Conservation (phyloP, 257 asterid genomes). For the Leptodermis oblonga region DNA sequence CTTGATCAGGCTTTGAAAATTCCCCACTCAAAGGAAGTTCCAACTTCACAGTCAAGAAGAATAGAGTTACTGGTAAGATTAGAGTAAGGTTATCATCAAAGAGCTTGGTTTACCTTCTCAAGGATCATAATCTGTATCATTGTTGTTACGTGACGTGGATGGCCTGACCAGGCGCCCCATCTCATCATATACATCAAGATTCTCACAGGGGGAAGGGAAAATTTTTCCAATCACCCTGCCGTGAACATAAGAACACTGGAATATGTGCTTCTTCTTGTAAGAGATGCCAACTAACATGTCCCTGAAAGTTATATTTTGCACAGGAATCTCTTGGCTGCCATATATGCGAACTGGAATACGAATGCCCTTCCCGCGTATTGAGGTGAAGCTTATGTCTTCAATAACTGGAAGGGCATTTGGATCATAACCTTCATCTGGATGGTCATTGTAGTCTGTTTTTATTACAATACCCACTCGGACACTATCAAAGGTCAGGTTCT, state of each 20-base stretch:
- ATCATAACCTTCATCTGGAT: constrained; percentile 71
- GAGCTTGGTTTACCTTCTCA: constrained; percentile 11
- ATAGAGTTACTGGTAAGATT: neutral
- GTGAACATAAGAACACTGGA: constrained; percentile 80
- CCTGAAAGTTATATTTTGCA: constrained; percentile 55
- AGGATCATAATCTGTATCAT: constrained; percentile 39
- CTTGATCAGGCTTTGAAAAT: neutral
- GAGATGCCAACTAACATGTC: constrained; percentile 78
- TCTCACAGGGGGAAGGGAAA: constrained; percentile 75
- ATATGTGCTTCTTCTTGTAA: constrained; percentile 81
- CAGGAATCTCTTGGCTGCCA: constrained; percentile 76
- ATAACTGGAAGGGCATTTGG: constrained; percentile 73
- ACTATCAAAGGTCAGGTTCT: constrained; percentile 64
- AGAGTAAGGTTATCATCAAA: constrained; percentile 3
- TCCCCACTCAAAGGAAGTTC: neutral
- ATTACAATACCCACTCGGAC: constrained; percentile 89
- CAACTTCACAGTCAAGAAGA: neutral
- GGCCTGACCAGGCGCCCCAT: constrained; percentile 48
- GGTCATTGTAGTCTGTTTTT: constrained; percentile 88
- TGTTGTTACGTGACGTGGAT: constrained; percentile 30
- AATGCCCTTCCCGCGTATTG: constrained; percentile 72
- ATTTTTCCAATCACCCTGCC: constrained; percentile 79
- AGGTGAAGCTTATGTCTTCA: constrained; percentile 55
- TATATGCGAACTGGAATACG: constrained; percentile 89
- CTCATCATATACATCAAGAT: constrained; percentile 74